Evolutionary conservation across 257 asterid species (phyloP).

Genomic region (Salvia miltiorrhiza): DNA sequence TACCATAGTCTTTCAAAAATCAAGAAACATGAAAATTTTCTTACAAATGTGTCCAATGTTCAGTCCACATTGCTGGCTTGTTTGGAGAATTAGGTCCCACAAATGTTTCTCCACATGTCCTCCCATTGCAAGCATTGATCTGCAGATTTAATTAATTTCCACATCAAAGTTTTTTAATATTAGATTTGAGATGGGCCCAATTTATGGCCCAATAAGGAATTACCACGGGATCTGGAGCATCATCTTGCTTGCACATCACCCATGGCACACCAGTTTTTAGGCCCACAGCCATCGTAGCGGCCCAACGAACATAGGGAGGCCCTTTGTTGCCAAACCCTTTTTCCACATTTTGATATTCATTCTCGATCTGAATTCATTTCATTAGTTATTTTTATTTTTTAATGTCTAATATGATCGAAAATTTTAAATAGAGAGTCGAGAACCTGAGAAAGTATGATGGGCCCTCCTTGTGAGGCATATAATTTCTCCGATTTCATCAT

Average conservation of each 20-base stretch:
- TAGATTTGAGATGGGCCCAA: too few species aligned
- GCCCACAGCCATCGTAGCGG: constrained; percentile 77
- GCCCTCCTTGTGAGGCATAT: constrained; percentile 93
- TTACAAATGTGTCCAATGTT: constrained; percentile 94
- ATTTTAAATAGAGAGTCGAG: background rate
- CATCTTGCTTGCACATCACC: constrained; percentile 94
- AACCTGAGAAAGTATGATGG: constrained; percentile 86
- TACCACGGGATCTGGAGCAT: constrained; percentile 93
- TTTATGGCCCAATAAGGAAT: too few species aligned
- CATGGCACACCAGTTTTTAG: constrained; percentile 85
- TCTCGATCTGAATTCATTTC: constrained; percentile 59
- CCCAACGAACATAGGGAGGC: constrained; percentile 76
- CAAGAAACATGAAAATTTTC: too few species aligned
- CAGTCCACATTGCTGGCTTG: constrained; percentile 94
- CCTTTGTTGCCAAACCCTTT: constrained; percentile 44
- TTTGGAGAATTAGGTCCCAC: constrained; percentile 84
- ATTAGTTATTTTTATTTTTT: background rate
- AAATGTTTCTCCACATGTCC: constrained; percentile 77
- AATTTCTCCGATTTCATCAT: constrained; percentile 70
- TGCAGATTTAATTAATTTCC: background rate
- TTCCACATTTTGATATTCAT: constrained; percentile 78
- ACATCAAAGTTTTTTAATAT: too few species aligned
- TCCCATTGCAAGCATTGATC: constrained; percentile 90
- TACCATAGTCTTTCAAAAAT: too few species aligned
- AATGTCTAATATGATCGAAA: background rate